Base-by-base conservation (phyloP, 352 stramenopile species). In the Globisporangium spiculum region DNA sequence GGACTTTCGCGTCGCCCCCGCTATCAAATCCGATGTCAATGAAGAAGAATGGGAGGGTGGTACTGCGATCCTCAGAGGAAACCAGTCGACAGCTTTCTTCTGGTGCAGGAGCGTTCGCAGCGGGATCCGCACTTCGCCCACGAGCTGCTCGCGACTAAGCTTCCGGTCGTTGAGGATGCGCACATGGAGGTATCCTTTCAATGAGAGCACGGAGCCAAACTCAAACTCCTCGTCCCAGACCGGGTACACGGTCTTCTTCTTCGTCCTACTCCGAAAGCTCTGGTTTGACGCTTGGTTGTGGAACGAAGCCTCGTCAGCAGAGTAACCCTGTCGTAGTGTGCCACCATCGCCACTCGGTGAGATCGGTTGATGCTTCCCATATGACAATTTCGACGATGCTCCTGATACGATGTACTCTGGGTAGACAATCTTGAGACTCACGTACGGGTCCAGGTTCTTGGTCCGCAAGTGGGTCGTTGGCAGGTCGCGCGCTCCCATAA, bases 151-250 rank as follows among this genome's bases (percentile, higher is more conserved):
- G 36, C 77, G 75, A 50, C 81, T 89, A 20, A 86, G 73, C 68
- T 84, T 84, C 0, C 84, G 81, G 65, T 94, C 83, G 61, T 94
- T 91, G 16, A 92, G 68, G 6, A 94, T 59, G 1, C 83, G 84
- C 10, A 94, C 60, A 34, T 83, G 75, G 7, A 94, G 75, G 60
- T 78, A 84, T 24, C 82, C 79, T n/a, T 83, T 86, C 7, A 94
- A 65, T 2, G 83, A 89, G n/a, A 88, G 59, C 26, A 93, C 76
- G 0, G 82, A 81, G 30, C 70, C 30, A 34, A 93, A 78, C 58
- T 84, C 83, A 54, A 94, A 94, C 10, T 87, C 79, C 70, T 94
- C 84, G 5, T 94, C 81, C 86, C 86, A 94, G 1, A 91, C 72
- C 1, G 86, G 86, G 69, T 89, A 94, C 70, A 92, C 72, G 50